Conservation (phyloP, 2,329 filamentous ascomycete species). For the Colletotrichum nymphaeae region DNA sequence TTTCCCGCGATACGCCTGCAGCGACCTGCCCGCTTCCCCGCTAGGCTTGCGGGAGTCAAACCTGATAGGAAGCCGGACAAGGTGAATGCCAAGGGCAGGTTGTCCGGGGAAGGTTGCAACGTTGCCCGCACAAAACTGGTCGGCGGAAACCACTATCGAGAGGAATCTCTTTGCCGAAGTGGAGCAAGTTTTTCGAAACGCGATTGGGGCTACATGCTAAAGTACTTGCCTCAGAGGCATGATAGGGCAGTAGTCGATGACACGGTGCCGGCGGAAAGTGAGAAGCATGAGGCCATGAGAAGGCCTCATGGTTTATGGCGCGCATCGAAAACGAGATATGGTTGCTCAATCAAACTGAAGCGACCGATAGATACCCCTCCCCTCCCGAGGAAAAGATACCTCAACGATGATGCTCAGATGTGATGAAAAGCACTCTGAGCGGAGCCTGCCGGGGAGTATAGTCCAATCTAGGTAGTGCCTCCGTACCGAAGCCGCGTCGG, state of each 20-base stretch:
- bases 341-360: not conserved
- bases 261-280: too few relatives aligned
- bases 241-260: too few relatives aligned
- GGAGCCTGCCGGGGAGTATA: constrained; percentile 10
- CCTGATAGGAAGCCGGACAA: not conserved
- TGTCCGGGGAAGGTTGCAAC: not conserved
- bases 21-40: not conserved
- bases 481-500: constrained; percentile 13
- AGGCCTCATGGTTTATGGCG: not conserved
- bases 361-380: not conserved
- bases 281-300: not conserved
- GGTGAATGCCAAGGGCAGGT: not conserved
- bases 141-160: not conserved
- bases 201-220: not conserved
- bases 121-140: not conserved
- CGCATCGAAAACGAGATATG: not conserved
- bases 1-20: not conserved
- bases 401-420: constrained; percentile 1
- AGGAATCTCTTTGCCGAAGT: not conserved
- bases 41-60: not conserved
- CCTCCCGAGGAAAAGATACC: constrained; percentile 4
- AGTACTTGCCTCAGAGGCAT: not conserved
- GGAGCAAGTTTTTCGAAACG: not conserved
- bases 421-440: not conserved
- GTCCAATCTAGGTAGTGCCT: constrained; percentile 15